phyloP scores from a whole-genome alignment of 805 yeast genomes.

The Blastobotrys chiropterorum region DNA sequence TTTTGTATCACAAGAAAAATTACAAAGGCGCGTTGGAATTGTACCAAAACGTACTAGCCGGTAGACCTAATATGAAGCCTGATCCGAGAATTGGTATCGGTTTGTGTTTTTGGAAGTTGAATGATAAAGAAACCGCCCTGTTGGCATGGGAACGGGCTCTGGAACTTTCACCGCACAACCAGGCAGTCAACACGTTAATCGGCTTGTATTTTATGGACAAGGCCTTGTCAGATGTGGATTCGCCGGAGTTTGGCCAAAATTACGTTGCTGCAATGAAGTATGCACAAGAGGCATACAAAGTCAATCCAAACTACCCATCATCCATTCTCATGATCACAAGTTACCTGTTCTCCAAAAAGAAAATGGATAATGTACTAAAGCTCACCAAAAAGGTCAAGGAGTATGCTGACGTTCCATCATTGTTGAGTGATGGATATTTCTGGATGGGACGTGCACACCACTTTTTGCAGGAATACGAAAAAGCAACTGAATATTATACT shows the following conservation, averaged over 20 bases:
- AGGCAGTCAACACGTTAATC: conserved; percentile 58
- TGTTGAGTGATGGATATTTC: conserved; percentile 59
- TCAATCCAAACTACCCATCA: conserved; percentile 48
- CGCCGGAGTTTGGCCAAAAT: conserved; percentile 45
- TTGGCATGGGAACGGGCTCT: conserved; percentile 77
- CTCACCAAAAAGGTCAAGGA: conserved; percentile 48
- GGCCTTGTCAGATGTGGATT: conserved; percentile 48
- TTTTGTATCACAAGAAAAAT: conserved; percentile 64
- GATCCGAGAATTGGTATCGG: conserved; percentile 96
- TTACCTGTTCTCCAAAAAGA: conserved; percentile 63
- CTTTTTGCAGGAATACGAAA: conserved; percentile 50
- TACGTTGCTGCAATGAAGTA: conserved; percentile 54
- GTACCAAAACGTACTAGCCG: conserved; percentile 74
- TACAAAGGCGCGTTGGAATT: conserved; percentile 67
- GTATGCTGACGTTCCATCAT: conserved; percentile 33
- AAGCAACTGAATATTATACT: conserved; percentile 66
- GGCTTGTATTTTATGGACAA: conserved; percentile 63
- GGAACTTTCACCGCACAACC: conserved; percentile 55
- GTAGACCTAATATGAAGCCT: conserved; percentile 69
- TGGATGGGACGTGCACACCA: conserved; percentile 85
- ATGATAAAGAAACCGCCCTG: conserved; percentile 69
- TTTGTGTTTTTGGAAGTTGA: conserved; percentile 83
- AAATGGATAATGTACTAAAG: conserved; percentile 50
- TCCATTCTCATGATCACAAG: conserved; percentile 62
- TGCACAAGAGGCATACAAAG: conserved; percentile 35